Percentiles rank a stretch among this genome's conserved stretches.
phyloP scores from a whole-genome alignment of 768 basidiomycete genomes.

The Termitomyces sp. region DNA sequence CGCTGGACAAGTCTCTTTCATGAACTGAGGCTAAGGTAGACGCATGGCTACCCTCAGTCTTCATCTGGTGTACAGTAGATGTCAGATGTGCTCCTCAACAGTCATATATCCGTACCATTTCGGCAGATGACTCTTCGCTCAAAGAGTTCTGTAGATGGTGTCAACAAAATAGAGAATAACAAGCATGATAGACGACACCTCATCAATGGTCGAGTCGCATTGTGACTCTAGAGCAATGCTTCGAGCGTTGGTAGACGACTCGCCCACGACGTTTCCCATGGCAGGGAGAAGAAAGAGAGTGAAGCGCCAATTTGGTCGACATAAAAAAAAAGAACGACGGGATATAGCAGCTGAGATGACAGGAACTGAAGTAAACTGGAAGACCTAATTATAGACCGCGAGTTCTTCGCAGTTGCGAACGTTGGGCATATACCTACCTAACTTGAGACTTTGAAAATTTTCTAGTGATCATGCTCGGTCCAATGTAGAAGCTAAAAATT shows the following conservation, averaged over 20 bases:
- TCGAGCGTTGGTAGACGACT: constrained; percentile 1
- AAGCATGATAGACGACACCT: background rate
- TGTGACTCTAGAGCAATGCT: background rate
- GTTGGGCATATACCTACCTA: background rate
- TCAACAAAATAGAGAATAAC: background rate
- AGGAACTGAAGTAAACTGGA: constrained; percentile 8
- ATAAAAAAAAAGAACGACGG: background rate
- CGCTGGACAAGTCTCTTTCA: background rate
- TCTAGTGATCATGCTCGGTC: background rate
- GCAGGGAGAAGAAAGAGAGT: background rate
- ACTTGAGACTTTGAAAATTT: background rate
- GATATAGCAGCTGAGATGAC: constrained; percentile 4
- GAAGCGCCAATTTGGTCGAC: background rate
- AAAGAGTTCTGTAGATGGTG: background rate
- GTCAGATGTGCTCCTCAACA: background rate
- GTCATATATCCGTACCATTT: background rate
- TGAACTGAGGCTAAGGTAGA: background rate
- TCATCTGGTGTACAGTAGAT: background rate
- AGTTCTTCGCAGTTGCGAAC: background rate
- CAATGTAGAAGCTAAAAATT: background rate
- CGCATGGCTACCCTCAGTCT: background rate
- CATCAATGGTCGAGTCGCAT: background rate
- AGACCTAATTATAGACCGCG: constrained; percentile 2
- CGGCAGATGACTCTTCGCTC: background rate
- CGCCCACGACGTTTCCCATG: constrained; percentile 11